A percentile compares a stretch with the other conserved stretches of the same genome.
Evolutionary conservation across 1,139 yeast species (phyloP).

Genomic region (Candida neerlandica): DNA sequence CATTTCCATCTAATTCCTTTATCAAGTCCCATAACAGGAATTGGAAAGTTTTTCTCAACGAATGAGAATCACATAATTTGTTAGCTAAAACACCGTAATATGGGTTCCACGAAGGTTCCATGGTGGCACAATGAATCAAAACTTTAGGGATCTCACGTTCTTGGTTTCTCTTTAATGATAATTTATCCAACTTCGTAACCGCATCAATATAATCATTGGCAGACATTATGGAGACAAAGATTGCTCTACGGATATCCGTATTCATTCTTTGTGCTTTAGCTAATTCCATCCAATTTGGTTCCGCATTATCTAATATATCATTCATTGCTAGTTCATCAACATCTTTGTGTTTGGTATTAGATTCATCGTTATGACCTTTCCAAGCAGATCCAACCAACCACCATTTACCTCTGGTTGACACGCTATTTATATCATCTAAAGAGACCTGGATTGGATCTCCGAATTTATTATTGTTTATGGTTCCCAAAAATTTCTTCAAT

Average conservation of each 20-base stretch:
- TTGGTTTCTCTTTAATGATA: constrained; percentile 79
- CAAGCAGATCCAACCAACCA: constrained; percentile 99
- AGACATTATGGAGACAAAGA: constrained; percentile 92
- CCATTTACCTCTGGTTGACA: constrained; percentile 90
- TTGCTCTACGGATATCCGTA: constrained; percentile 91
- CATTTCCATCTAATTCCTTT: constrained; percentile 61
- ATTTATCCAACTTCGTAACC: constrained; percentile 74
- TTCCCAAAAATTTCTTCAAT: constrained; percentile 68
- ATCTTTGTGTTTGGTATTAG: constrained; percentile 13
- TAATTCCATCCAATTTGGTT: constrained; percentile 86
- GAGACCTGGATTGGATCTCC: constrained; percentile 84
- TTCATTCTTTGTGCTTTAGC: constrained; percentile 91
- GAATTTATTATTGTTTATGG: constrained; percentile 44
- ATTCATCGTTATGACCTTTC: constrained; percentile 58
- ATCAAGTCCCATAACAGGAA: constrained; percentile 87
- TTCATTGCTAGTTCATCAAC: constrained; percentile 41
- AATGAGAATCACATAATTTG: constrained; percentile 70
- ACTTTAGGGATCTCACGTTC: constrained; percentile 87
- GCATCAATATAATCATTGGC: constrained; percentile 93
- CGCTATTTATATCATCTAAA: constrained; percentile 75
- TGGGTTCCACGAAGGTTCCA: constrained; percentile 87
- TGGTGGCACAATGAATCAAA: constrained; percentile 78
- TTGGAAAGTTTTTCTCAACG: constrained; percentile 80
- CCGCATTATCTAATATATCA: constrained; percentile 66
- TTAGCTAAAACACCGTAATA: constrained; percentile 82